Conservation (phyloP, 2,329 filamentous ascomycete species). For the Cercospora zeae-maydis region DNA sequence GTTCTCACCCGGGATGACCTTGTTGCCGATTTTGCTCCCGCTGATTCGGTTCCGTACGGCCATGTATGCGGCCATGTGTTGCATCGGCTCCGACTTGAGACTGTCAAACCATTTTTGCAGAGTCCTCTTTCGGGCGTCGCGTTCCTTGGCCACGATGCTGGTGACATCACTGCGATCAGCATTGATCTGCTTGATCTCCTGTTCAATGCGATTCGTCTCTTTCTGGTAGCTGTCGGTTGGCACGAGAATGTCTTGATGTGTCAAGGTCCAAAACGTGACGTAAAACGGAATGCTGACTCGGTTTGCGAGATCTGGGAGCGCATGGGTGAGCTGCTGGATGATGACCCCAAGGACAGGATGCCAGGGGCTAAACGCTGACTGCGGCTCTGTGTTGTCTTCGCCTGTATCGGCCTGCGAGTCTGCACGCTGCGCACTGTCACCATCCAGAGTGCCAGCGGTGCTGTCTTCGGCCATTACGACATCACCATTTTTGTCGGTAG, state of each 20-base stretch:
- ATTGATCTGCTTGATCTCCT: constrained; percentile 63
- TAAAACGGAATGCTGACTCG: constrained; percentile 78
- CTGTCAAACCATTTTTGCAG: constrained; percentile 66
- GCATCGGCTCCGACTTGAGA: constrained; percentile 69
- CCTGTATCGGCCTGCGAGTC: not conserved
- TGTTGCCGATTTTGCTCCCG: constrained; percentile 64
- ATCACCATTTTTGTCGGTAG: constrained; percentile 50
- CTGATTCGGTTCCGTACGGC: constrained; percentile 67
- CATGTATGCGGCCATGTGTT: constrained; percentile 63
- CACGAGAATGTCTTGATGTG: constrained; percentile 75
- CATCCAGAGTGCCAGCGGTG: constrained; percentile 11
- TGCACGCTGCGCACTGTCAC: not conserved
- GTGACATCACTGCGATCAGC: constrained; percentile 71
- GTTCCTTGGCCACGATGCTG: constrained; percentile 61
- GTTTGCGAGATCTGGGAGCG: constrained; percentile 61
- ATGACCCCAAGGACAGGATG: constrained; percentile 71
- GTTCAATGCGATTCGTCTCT: constrained; percentile 66
- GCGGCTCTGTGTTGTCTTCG: constrained; percentile 8
- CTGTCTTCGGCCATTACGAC: constrained; percentile 39
- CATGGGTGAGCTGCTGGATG: constrained; percentile 62
- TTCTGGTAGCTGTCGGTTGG: constrained; percentile 73
- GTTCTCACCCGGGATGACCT: constrained; percentile 18
- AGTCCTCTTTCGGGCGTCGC: constrained; percentile 66
- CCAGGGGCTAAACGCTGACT: constrained; percentile 42
- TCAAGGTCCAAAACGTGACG: constrained; percentile 86